Evolutionary conservation across 148 eudicot genomes (phyloP).

Genomic region (Mesembryanthemum crystallinum): DNA sequence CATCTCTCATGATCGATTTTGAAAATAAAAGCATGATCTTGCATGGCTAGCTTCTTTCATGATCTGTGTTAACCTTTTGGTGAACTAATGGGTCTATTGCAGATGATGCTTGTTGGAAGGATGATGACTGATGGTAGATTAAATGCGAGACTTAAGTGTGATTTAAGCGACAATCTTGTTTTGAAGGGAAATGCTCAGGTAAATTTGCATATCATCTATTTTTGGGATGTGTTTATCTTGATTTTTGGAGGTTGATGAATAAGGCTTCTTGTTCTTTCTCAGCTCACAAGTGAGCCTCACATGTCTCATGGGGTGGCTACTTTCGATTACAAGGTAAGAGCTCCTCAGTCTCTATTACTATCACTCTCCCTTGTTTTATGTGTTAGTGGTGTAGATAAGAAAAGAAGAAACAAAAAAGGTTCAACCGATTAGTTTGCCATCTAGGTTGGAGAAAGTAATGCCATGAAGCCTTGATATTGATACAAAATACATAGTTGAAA

Average conservation of each 20-base stretch:
- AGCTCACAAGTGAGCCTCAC: conserved; percentile 87
- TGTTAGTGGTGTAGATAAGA: not conserved
- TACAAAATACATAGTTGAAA: not conserved
- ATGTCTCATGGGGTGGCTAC: conserved; percentile 84
- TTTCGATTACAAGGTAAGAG: conserved; percentile 83
- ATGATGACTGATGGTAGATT: conserved; percentile 80
- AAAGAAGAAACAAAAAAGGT: not conserved
- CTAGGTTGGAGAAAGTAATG: not conserved
- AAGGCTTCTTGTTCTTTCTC: conserved; percentile 27
- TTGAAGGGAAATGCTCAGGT: conserved; percentile 83
- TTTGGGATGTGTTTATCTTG: not conserved
- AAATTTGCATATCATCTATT: conserved; percentile 5
- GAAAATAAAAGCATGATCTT: not conserved
- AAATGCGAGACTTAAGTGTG: conserved; percentile 81
- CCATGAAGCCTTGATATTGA: no score
- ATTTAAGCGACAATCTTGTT: conserved; percentile 76
- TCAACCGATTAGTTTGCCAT: not conserved
- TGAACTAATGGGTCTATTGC: conserved; percentile 23
- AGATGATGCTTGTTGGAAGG: conserved; percentile 96
- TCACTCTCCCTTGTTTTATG: not conserved
- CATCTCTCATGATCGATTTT: not conserved
- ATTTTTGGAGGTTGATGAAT: conserved; percentile 14
- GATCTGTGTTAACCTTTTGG: not conserved
- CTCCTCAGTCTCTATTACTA: not conserved
- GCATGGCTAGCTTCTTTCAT: conserved; percentile 12